A percentile compares a stretch with the other conserved stretches of the same genome.
phyloP scores from a whole-genome alignment of 306 rosid species.

The Fagus crenata region DNA sequence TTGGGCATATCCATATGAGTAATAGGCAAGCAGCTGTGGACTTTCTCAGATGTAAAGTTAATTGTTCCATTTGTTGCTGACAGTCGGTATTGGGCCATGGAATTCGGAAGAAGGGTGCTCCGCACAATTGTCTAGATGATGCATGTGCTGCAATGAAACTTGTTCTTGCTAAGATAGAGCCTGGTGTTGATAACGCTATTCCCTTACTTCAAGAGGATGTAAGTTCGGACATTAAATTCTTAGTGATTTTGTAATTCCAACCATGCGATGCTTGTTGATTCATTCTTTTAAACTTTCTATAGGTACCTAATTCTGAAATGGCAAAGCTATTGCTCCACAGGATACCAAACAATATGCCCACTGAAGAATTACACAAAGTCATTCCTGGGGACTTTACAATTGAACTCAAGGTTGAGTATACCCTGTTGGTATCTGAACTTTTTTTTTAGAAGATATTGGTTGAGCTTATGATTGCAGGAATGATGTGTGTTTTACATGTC shows the following conservation, averaged over 20 bases:
- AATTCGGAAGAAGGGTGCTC: constrained; percentile 61
- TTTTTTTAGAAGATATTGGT: constrained; percentile 13
- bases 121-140: constrained; percentile 87
- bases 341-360: constrained; percentile 51
- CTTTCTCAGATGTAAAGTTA: background rate
- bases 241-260: background rate
- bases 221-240: constrained; percentile 33
- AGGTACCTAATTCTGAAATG: constrained; percentile 53
- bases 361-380: constrained; percentile 46
- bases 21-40: background rate
- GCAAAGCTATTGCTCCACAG: constrained; percentile 67
- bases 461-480: constrained; percentile 17
- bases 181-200: constrained; percentile 47
- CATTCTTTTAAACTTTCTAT: constrained; percentile 13
- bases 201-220: constrained; percentile 51
- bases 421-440: constrained; percentile 6
- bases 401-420: constrained; percentile 58
- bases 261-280: constrained; percentile 4
- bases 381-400: constrained; percentile 59
- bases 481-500: constrained; percentile 8
- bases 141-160: constrained; percentile 94
- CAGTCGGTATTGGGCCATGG: constrained; percentile 71
- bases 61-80: constrained; percentile 10
- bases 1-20: background rate
- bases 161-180: constrained; percentile 68